These are phyloP conservation scores for Sporobolomyces phaffii DNA, from an alignment of 768 basidiomycete genomes.

Conservation along the genomic window DNA sequence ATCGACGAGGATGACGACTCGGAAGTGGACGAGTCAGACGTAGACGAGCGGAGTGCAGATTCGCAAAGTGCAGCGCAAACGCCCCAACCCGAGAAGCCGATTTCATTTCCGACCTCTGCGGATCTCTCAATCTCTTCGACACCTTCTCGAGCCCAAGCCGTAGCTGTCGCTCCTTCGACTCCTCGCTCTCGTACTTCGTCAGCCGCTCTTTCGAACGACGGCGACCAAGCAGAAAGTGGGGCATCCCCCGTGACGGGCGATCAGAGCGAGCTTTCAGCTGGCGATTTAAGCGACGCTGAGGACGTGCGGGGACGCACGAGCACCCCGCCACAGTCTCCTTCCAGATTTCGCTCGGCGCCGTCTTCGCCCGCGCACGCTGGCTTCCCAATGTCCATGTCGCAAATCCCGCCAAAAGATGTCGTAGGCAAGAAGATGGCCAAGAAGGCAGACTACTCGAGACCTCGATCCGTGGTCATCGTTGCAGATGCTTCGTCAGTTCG, in stretches of 20 bases:
- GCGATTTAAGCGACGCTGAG: neutral
- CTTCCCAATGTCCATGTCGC: neutral
- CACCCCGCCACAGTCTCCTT: conserved; percentile 1
- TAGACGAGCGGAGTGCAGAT: conserved; percentile 9
- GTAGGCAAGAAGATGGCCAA: neutral
- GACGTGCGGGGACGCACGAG: neutral
- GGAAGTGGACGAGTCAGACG: conserved; percentile 16
- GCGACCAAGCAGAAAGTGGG: neutral
- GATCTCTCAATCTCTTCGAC: neutral
- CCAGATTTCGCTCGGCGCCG: conserved; percentile 11
- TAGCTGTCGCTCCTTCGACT: neutral
- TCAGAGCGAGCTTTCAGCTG: neutral
- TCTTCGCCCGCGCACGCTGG: neutral
- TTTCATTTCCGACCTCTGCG: neutral
- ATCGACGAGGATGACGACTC: conserved; percentile 37
- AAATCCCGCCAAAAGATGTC: neutral
- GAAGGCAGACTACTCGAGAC: conserved; percentile 3
- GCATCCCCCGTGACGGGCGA: neutral
- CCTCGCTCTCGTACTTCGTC: conserved; percentile 22
- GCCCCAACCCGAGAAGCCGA: neutral
- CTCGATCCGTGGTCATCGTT: conserved; percentile 47
- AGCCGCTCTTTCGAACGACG: neutral
- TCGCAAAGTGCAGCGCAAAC: neutral
- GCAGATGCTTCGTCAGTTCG: conserved; percentile 42
- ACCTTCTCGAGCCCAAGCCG: neutral